Percentiles rank a stretch among this genome's conserved stretches.
These are phyloP conservation scores for Angophora floribunda DNA, from an alignment of 345 rosid genomes.

Conservation along the genomic window DNA sequence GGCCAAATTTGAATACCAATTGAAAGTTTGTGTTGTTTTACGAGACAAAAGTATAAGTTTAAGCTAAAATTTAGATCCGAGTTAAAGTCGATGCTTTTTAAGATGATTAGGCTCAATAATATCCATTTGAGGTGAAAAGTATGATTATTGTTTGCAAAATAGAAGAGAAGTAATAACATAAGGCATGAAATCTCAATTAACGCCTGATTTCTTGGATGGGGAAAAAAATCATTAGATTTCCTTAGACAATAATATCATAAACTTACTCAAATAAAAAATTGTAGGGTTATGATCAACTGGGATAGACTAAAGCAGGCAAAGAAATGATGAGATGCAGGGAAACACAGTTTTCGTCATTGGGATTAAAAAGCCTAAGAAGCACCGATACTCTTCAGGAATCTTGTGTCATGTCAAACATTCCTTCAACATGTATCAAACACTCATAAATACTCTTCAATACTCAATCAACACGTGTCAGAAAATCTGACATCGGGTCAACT, in stretches of 20 bases:
- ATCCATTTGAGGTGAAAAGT: fast-evolving
- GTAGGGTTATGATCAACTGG: neutral
- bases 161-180: neutral
- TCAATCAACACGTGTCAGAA: too few relatives aligned
- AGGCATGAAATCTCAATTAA: neutral
- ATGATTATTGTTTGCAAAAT: neutral
- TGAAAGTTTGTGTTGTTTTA: too few relatives aligned
- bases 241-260: neutral
- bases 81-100: fast-evolving
- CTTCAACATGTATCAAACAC: too few relatives aligned
- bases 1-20: neutral
- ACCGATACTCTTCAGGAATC: too few relatives aligned
- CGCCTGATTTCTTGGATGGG: neutral
- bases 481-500: too few relatives aligned
- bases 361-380: too few relatives aligned
- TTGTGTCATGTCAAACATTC: too few relatives aligned
- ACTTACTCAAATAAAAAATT: neutral
- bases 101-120: neutral
- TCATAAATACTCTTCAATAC: too few relatives aligned
- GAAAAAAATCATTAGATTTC: neutral
- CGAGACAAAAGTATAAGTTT: neutral
- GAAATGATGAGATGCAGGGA: neutral
- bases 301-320: neutral
- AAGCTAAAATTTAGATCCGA: fast-evolving
- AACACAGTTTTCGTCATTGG: neutral